A percentile compares a stretch with the other conserved stretches of the same genome.
phyloP scores from a whole-genome alignment of 257 asterid genomes.

The Solanum virginianum region DNA sequence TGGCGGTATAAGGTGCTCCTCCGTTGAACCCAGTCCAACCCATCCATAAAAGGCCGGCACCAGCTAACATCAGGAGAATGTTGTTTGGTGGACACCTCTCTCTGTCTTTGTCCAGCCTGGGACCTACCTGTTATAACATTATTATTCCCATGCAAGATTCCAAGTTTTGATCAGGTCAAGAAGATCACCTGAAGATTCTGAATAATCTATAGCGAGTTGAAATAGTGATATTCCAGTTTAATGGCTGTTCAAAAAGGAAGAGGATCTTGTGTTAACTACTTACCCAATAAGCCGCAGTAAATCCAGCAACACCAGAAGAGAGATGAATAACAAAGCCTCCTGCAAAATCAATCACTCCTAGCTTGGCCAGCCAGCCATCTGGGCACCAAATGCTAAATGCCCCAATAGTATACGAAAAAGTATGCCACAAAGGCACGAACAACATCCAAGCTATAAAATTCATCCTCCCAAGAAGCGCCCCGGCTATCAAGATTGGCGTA shows the following conservation, averaged over 20 bases:
- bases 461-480: slow-evolving; percentile 55
- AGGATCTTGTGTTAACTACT: neutral
- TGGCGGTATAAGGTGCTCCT: slow-evolving; percentile 47
- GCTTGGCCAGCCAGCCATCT: slow-evolving; percentile 43
- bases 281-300: slow-evolving; percentile 53
- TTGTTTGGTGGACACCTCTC: slow-evolving; percentile 34
- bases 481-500: slow-evolving; percentile 31
- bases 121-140: slow-evolving; percentile 33
- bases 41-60: slow-evolving; percentile 52
- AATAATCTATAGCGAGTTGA: neutral
- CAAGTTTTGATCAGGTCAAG: neutral
- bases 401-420: slow-evolving; percentile 42
- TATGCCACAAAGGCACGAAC: slow-evolving; percentile 56
- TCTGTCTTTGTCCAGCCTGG: slow-evolving; percentile 27
- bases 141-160: neutral
- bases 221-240: neutral
- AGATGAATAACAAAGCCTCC: slow-evolving; percentile 54
- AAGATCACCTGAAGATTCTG: neutral
- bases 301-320: slow-evolving; percentile 51
- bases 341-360: slow-evolving; percentile 48
- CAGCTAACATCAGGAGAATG: slow-evolving; percentile 33
- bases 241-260: neutral
- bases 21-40: slow-evolving; percentile 70
- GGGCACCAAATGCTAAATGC: slow-evolving; percentile 48
- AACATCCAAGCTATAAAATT: slow-evolving; percentile 42